These are phyloP conservation scores for Colletotrichum coccodes DNA, from an alignment of 2,329 filamentous ascomycete genomes.

Conservation along the genomic window DNA sequence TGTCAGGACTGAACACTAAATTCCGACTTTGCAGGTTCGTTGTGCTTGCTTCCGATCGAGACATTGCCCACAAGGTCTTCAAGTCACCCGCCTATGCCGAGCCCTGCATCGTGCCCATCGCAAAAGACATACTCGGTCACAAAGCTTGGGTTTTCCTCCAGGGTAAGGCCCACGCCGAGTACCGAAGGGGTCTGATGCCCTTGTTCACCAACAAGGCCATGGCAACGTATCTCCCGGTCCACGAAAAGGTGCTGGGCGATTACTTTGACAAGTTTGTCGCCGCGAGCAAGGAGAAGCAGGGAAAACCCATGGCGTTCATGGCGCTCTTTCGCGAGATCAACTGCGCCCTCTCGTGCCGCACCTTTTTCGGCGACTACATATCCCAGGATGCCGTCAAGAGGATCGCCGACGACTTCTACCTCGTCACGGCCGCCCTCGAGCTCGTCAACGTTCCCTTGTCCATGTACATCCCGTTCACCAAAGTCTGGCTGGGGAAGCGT, in stretches of 20 bases:
- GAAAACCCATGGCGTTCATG: conserved; percentile 75
- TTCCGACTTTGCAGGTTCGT: conserved; percentile 69
- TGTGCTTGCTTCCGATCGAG: conserved; percentile 80
- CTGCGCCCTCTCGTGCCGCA: conserved; percentile 81
- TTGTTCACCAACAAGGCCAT: conserved; percentile 81
- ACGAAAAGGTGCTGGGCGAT: conserved; percentile 77
- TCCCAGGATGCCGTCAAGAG: conserved; percentile 76
- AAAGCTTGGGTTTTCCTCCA: conserved; percentile 84
- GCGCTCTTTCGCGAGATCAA: conserved; percentile 79
- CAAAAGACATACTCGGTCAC: conserved; percentile 77
- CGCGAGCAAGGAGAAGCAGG: conserved; percentile 62
- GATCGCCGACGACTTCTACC: conserved; percentile 83
- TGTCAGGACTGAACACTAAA: background rate
- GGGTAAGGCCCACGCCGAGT: conserved; percentile 81
- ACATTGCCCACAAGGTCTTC: conserved; percentile 84
- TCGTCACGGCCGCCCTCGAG: conserved; percentile 81
- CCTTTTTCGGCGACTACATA: conserved; percentile 85
- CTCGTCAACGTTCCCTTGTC: conserved; percentile 79
- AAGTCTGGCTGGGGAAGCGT: conserved; percentile 82
- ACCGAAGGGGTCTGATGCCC: conserved; percentile 78
- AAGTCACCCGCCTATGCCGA: conserved; percentile 81
- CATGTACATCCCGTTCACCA: conserved; percentile 80
- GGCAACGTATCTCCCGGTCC: conserved; percentile 75
- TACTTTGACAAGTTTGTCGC: conserved; percentile 77
- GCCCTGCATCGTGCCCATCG: conserved; percentile 81